phyloP scores from a whole-genome alignment of 83 land plant genomes.

The Thuja plicata region DNA sequence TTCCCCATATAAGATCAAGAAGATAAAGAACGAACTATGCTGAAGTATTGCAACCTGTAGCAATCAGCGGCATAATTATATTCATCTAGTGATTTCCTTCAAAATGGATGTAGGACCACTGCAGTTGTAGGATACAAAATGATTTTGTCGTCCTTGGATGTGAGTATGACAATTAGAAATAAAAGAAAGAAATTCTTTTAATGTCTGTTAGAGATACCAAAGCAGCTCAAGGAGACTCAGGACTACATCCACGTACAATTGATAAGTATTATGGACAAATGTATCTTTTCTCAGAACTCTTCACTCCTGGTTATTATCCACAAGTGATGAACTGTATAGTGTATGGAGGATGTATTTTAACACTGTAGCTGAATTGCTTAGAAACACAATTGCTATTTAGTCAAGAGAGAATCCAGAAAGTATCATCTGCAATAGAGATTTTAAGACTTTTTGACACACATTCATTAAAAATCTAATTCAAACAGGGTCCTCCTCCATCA shows the following conservation, averaged over 20 bases:
- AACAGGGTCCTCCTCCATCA: background rate
- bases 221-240: background rate
- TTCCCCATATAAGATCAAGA: background rate
- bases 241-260: background rate
- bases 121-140: background rate
- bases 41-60: background rate
- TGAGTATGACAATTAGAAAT: background rate
- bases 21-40: background rate
- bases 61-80: background rate
- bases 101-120: background rate
- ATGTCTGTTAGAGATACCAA: background rate
- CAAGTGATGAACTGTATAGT: background rate
- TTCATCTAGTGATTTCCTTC: background rate
- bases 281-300: background rate
- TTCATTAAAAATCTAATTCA: background rate
- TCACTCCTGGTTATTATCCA: background rate
- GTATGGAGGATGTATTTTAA: background rate
- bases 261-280: background rate
- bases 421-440: background rate
- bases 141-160: background rate
- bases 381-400: background rate
- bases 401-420: background rate
- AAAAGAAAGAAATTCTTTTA: background rate
- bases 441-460: background rate
- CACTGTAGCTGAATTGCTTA: background rate